A percentile compares a stretch with the other conserved stretches of the same genome.
Evolutionary conservation across 352 stramenopile genomes (phyloP).

Genomic region (Nothophytophthora sp.): DNA sequence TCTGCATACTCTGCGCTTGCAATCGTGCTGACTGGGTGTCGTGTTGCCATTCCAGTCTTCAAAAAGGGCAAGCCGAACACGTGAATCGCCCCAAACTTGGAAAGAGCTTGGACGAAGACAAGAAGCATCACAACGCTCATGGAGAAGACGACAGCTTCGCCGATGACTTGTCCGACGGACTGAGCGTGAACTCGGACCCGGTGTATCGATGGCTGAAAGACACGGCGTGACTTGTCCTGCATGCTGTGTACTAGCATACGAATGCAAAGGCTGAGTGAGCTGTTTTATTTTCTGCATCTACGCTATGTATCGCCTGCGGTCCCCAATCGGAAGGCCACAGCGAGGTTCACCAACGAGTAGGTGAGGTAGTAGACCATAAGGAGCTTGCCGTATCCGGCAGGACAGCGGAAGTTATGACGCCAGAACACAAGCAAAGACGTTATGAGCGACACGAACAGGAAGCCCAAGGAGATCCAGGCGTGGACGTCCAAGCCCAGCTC

Average conservation of each 20-base stretch:
- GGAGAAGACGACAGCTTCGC: conserved; percentile 8
- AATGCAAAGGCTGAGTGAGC: background rate
- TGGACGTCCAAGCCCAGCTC: conserved; percentile 62
- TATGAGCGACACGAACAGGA: conserved; percentile 60
- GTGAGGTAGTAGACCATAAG: conserved; percentile 67
- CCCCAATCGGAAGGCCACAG: conserved; percentile 41
- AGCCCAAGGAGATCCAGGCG: conserved; percentile 70
- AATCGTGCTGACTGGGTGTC: background rate
- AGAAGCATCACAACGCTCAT: conserved; percentile 4
- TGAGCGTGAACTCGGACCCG: conserved; percentile 47
- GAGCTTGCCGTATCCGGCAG: conserved; percentile 70
- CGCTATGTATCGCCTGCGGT: conserved; percentile 5
- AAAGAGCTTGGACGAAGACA: conserved; percentile 3
- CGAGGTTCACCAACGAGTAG: conserved; percentile 76
- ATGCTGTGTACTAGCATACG: conserved; percentile 3
- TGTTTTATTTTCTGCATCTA: background rate
- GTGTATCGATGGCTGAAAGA: conserved; percentile 66
- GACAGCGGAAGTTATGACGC: conserved; percentile 55
- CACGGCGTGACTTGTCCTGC: conserved; percentile 36
- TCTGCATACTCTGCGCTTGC: background rate
- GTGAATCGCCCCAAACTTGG: conserved; percentile 2
- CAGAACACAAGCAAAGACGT: conserved; percentile 59
- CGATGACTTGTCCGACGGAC: conserved; percentile 27
- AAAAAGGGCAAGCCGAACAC: conserved; percentile 11
- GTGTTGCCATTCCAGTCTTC: conserved; percentile 17